A percentile compares a stretch with the other conserved stretches of the same genome.
These are phyloP conservation scores for Mucor racemosus DNA, from an alignment of 371 early-diverging fungal species.

Conservation along the genomic window DNA sequence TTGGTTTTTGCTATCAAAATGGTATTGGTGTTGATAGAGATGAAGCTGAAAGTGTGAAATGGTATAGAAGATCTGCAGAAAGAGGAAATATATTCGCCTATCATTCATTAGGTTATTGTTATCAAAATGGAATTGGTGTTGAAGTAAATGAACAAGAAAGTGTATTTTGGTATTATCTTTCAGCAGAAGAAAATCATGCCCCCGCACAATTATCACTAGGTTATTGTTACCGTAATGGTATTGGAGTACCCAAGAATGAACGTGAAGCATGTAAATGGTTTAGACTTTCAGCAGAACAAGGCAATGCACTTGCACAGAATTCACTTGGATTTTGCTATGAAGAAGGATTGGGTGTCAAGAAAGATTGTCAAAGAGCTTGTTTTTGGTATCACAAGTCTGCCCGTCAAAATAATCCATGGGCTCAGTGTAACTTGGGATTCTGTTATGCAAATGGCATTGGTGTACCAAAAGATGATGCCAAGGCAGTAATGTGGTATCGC, in stretches of 20 bases:
- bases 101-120: constrained; percentile 82
- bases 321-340: constrained; percentile 87
- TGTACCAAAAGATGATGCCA: constrained; percentile 55
- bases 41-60: constrained; percentile 64
- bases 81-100: constrained; percentile 78
- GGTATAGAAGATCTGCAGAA: constrained; percentile 74
- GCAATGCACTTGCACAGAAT: constrained; percentile 80
- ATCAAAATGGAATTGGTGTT: constrained; percentile 19
- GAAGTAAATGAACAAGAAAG: constrained; percentile 66
- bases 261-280: constrained; percentile 74
- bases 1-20: constrained; percentile 88
- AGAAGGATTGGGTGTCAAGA: constrained; percentile 74
- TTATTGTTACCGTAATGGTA: constrained; percentile 79
- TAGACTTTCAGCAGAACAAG: constrained; percentile 66
- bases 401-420: constrained; percentile 82
- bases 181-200: constrained; percentile 70
- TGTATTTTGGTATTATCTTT: constrained; percentile 73
- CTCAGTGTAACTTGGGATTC: constrained; percentile 87
- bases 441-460: constrained; percentile 89
- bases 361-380: constrained; percentile 73
- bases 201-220: constrained; percentile 81
- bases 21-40: constrained; percentile 72
- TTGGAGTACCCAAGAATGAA: constrained; percentile 71
- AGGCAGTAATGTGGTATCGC: constrained; percentile 78
- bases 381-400: constrained; percentile 84